Evolutionary conservation across 1,139 yeast species (phyloP), one percentile per base, ranked within the genome.

Genomic region (Eremothecium cymbalariae): DNA sequence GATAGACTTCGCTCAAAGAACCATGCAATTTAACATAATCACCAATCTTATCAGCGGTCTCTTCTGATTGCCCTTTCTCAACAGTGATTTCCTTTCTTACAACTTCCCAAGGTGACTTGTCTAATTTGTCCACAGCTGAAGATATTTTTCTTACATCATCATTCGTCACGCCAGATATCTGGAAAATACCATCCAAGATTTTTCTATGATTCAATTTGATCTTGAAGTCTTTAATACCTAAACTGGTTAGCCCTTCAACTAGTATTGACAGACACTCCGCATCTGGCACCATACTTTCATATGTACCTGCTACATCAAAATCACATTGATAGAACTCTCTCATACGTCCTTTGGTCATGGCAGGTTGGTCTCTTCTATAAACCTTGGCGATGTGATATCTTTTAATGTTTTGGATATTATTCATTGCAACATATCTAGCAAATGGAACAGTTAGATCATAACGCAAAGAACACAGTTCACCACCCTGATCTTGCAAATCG

Each of bases 301-400:
- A 88, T 39, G 62, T 65, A 37, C 98, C 98, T 23, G 98, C 98
- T 54, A 90, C 70, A 59, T 90, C 98, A 52, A 90, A 83, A 65
- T 90, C 98, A 67, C 98, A 90, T 64, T 90, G 98, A 63, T 90
- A 90, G 53, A 90, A 90, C 62, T 90, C 98, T 72, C 98, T 81
- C 98, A 90, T 90, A 64, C 98, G 77, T 40, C 98, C 98, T 63
- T 90, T 90, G 39, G 97, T 88, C 98, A 90, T 90, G 11, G 98
- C 98, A 4, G 98, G 98, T 63, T 90, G 98, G 59, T 90, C 98
- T 64, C 98, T 80, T 65, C 98, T 76, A 64, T 90, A 90, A 36
- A 90, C 98, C 63, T 90, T 90, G 49, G 98, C 98, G 47, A 90
- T 84, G 65, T 90, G 98, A 62, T 77, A 90, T 57, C 98, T 73